These are phyloP conservation scores for Eruca vesicaria DNA, from an alignment of 441 rosid genomes.

Conservation along the genomic window DNA sequence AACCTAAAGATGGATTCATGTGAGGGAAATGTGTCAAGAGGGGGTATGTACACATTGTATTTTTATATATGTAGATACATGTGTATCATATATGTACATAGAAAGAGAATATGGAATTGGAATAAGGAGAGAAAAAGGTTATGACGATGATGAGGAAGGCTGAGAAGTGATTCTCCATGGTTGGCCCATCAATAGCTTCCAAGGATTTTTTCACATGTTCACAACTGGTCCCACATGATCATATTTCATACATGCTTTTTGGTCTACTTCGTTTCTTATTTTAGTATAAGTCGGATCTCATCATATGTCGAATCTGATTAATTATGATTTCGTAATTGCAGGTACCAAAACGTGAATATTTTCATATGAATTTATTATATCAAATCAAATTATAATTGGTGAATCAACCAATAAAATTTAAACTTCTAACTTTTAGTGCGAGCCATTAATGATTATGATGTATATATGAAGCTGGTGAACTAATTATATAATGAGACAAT, in stretches of 20 bases:
- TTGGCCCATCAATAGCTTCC: conserved; percentile 38
- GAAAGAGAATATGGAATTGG: conserved; percentile 28
- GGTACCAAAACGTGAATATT: neutral
- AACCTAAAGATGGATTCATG: conserved; percentile 34
- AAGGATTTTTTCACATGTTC: conserved; percentile 42
- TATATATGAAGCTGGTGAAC: too few species aligned
- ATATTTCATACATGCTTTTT: neutral
- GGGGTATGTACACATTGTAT: conserved; percentile 21
- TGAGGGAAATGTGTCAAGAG: conserved; percentile 31
- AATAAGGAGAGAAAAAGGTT: conserved; percentile 33
- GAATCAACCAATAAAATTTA: too few species aligned
- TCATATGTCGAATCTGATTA: neutral
- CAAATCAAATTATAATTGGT: neutral
- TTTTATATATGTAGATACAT: neutral
- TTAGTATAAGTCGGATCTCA: neutral
- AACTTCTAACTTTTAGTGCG: too few species aligned
- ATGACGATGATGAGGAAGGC: conserved; percentile 40
- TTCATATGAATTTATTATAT: neutral
- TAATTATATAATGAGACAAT: neutral
- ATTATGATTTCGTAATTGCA: neutral
- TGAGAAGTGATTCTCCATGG: conserved; percentile 37
- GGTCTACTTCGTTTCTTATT: neutral
- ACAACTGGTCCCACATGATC: conserved; percentile 37
- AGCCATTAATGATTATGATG: too few species aligned
- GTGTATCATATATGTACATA: neutral